Conservation (phyloP, 73 alveolate genomes). For the Blepharisma japonicum region DNA sequence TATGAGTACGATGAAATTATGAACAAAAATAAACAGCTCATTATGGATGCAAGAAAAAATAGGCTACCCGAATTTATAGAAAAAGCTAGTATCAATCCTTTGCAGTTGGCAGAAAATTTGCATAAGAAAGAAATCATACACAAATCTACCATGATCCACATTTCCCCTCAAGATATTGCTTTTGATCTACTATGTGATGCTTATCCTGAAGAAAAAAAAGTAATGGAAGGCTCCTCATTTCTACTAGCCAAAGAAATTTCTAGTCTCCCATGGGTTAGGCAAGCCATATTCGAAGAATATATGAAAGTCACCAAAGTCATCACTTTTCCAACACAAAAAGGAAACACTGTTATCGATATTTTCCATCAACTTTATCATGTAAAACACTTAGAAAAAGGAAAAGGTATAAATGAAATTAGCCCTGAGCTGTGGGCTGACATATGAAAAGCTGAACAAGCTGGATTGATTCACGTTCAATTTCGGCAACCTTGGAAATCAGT, state of each 20-base stretch:
- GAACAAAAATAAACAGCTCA: background rate
- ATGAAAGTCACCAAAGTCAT: background rate
- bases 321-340: conserved; percentile 29
- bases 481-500: background rate
- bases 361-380: conserved; percentile 17
- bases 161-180: conserved; percentile 22
- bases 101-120: conserved; percentile 8
- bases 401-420: background rate
- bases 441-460: conserved; percentile 27
- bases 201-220: conserved; percentile 1
- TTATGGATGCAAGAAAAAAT: background rate
- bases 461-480: conserved; percentile 18
- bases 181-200: conserved; percentile 16
- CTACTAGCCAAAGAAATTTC: background rate
- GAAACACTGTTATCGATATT: conserved; percentile 15
- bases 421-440: conserved; percentile 29
- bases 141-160: background rate
- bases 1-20: background rate
- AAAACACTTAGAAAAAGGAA: background rate
- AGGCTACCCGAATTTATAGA: conserved; percentile 2
- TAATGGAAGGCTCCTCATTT: background rate
- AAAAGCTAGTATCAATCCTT: conserved; percentile 7
- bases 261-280: conserved; percentile 15
- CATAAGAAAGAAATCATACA: background rate
- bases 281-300: conserved; percentile 9